Base-by-base conservation (phyloP, 768 basidiomycete genomes). In the Tricholoma flavovirens region DNA sequence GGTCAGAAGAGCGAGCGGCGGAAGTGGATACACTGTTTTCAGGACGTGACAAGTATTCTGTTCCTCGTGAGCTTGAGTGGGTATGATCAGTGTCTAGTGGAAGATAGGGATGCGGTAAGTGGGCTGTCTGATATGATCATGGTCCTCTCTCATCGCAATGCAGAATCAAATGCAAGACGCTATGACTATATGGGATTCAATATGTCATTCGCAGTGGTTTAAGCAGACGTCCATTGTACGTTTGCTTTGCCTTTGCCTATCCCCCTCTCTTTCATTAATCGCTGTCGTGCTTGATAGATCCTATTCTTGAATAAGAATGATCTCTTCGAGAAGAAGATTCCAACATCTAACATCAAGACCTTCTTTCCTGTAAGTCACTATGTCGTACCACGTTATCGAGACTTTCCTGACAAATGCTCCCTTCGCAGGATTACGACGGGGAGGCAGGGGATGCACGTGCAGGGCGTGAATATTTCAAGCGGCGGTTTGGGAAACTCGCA, bases 161-260 rank as follows among this genome's bases (percentile, higher is more conserved):
- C 64, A 94, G 88, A 98, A 98, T 67, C 94, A 96, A 85, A 96
- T 98, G 93, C 90, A 95, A 75, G 94, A 98, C 60, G 92, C 94
- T 1, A 89, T 98, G 86, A 92, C 92, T n/a, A 92, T 98, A 50
- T 98, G 94, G 88, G 94, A 98, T 63, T 93, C 93, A 40, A 95
- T 98, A 80, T 95, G 93, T 73, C 93, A 97, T 69, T 95, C 93
- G 9, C 93, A 95, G 61, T 97, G 93, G 93, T 97, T 97, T 75
- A 90, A 90, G 71, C 83, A 88, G 60, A 95, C 93, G 0, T 93
- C 92, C 9, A 92, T 97, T 54, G 93, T 93, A 60, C 45, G 87
- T 74, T 15, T 29, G 58, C 22, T 26, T 14, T 45, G 33, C 57
- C 29, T 22, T n/a, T n/a, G 48, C 22, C n/a, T n/a, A 10, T 22